phyloP scores from a whole-genome alignment of 331 rosid species.

The Acacia pycnantha region DNA sequence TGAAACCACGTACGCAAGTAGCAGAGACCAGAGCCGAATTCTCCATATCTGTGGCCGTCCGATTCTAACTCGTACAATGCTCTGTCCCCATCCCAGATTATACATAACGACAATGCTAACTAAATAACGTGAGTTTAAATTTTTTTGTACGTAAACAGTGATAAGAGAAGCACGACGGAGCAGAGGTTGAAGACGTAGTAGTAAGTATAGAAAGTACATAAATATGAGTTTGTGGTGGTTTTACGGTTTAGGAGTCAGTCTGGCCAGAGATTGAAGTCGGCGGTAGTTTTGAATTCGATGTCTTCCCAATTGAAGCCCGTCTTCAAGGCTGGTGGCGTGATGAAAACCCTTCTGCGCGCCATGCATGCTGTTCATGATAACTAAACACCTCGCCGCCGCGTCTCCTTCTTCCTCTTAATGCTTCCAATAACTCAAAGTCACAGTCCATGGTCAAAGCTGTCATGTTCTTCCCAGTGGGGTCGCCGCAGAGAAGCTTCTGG shows the following conservation, averaged over 20 bases:
- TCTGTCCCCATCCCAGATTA: too few species aligned
- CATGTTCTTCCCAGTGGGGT: not conserved
- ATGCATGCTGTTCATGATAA: conserved; percentile 48
- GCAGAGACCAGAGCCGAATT: too few species aligned
- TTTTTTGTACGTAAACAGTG: not conserved
- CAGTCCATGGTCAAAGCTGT: not conserved
- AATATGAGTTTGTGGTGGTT: too few species aligned
- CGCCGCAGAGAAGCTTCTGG: conserved; percentile 18
- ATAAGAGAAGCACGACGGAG: not conserved
- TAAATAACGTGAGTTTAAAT: too few species aligned
- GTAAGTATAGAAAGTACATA: not conserved
- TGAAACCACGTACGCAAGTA: too few species aligned
- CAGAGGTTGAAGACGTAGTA: not conserved
- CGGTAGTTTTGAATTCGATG: conserved; percentile 16
- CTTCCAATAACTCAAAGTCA: not conserved
- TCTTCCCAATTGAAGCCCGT: conserved; percentile 63
- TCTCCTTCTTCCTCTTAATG: conserved; percentile 1
- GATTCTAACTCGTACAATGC: not conserved
- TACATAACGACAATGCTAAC: too few species aligned
- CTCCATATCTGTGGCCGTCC: too few species aligned
- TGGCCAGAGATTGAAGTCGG: conserved; percentile 46
- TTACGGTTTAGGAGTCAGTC: not conserved
- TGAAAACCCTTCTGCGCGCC: conserved; percentile 85
- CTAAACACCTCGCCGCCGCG: not conserved
- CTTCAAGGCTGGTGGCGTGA: conserved; percentile 66